These are phyloP conservation scores for Ceratobasidium sp. DNA, from an alignment of 1,284 basidiomycete genomes.

Conservation along the genomic window DNA sequence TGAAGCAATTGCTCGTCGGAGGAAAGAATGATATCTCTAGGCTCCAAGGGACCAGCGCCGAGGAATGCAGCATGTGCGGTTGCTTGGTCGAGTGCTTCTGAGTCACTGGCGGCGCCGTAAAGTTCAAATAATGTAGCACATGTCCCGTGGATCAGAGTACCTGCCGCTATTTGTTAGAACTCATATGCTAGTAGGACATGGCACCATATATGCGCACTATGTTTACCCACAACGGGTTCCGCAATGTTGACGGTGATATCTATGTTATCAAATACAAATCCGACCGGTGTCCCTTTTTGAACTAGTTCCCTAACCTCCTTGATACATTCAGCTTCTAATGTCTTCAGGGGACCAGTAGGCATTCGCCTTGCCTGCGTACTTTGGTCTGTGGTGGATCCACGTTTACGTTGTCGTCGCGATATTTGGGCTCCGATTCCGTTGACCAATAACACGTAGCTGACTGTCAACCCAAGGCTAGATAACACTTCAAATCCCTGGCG, in stretches of 20 bases:
- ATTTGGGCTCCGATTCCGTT: no score
- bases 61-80: background rate
- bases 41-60: background rate
- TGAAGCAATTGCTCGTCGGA: constrained; percentile 49
- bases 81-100: background rate
- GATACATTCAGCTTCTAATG: no score
- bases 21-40: constrained; percentile 53
- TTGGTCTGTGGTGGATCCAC: no score
- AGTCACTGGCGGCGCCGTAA: background rate
- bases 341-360: no score
- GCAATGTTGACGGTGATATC: background rate
- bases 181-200: no score
- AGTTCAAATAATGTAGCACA: constrained; percentile 18
- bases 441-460: no score
- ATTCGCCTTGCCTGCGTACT: no score
- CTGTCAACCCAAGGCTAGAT: no score
- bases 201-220: background rate
- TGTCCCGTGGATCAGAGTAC: background rate
- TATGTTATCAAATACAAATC: constrained; percentile 13
- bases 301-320: no score
- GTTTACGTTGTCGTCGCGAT: no score
- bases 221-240: background rate
- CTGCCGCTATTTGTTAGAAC: background rate
- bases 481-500: no score
- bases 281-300: no score